A percentile compares a stretch with the other conserved stretches of the same genome.
Conservation (phyloP, 192 early-diverging fungal species). For the Ambispora gerdemannii region DNA sequence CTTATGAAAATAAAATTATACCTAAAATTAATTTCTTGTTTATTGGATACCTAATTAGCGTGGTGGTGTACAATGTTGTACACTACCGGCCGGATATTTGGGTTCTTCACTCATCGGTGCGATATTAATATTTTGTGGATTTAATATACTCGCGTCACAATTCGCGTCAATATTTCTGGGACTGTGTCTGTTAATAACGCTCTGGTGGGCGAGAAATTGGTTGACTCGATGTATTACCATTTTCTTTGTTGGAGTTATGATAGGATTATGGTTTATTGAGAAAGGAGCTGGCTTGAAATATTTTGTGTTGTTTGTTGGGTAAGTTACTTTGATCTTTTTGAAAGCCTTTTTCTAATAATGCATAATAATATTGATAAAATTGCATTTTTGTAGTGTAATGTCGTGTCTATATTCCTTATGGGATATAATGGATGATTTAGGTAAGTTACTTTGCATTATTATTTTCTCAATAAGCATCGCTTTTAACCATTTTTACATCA, state of each 20-base stretch:
- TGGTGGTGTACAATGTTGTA: constrained; percentile 76
- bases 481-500: background rate
- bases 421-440: constrained; percentile 90
- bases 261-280: constrained; percentile 80
- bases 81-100: constrained; percentile 89
- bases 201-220: constrained; percentile 91
- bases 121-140: constrained; percentile 90
- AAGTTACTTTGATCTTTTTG: constrained; percentile 40
- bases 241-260: constrained; percentile 78
- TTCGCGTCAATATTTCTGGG: constrained; percentile 82
- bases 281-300: constrained; percentile 75
- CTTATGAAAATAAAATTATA: background rate
- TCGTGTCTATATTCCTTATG: constrained; percentile 86
- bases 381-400: constrained; percentile 70
- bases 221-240: constrained; percentile 76
- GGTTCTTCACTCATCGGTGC: constrained; percentile 87
- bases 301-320: constrained; percentile 93
- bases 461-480: background rate
- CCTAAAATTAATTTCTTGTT: background rate
- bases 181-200: constrained; percentile 72
- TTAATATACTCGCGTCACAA: constrained; percentile 84
- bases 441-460: constrained; percentile 10
- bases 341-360: background rate
- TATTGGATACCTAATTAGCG: constrained; percentile 33
- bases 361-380: background rate